phyloP scores from a whole-genome alignment of 495 filamentous ascomycete species.

The Choiromyces venosus region DNA sequence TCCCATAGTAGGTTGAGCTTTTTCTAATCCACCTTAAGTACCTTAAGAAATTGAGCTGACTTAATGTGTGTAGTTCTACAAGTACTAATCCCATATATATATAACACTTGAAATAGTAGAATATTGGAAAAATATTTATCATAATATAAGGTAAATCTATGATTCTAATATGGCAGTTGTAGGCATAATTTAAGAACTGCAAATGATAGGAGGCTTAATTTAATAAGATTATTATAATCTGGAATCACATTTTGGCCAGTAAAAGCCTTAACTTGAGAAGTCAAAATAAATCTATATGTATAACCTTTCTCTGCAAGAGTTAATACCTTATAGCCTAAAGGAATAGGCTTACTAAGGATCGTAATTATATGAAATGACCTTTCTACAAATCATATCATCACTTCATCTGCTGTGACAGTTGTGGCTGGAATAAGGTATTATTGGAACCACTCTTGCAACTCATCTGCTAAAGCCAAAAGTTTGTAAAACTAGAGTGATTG shows the following conservation, averaged over 20 bases:
- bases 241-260: no score
- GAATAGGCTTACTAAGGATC: not conserved
- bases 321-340: no score
- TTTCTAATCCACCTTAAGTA: no score
- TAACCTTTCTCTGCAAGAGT: conserved; percentile 4
- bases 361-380: conserved; percentile 10
- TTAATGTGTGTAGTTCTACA: not conserved
- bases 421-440: conserved; percentile 8
- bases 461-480: conserved; percentile 11
- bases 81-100: not conserved
- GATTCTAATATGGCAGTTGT: not conserved
- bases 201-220: not conserved
- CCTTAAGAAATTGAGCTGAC: not conserved
- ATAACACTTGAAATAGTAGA: not conserved
- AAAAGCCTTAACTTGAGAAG: conserved; percentile 16
- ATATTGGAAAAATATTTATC: conserved; percentile 5
- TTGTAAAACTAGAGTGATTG: conserved; percentile 16
- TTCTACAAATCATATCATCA: conserved; percentile 12
- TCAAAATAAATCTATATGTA: conserved; percentile 5
- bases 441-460: no score
- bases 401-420: conserved; percentile 11
- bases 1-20: no score
- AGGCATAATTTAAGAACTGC: conserved; percentile 5
- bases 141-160: not conserved
- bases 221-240: not conserved